These are phyloP conservation scores for Neofusicoccum parvum DNA, from an alignment of 2,329 filamentous ascomycete genomes.

Conservation along the genomic window DNA sequence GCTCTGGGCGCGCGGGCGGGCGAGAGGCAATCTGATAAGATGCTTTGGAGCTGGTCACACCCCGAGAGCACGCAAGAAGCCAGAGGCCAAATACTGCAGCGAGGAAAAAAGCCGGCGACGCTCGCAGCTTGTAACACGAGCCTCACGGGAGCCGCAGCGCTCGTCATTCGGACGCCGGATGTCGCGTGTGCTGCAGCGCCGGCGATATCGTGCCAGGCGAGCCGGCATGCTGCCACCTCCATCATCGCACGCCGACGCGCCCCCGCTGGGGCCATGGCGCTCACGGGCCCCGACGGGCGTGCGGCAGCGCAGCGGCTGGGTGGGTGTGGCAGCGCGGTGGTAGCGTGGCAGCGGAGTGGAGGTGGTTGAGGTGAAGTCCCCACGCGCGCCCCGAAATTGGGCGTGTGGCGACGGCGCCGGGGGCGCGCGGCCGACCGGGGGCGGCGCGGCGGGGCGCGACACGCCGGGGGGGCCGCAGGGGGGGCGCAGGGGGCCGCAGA, in stretches of 20 bases:
- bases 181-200: neutral
- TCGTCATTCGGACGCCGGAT: neutral
- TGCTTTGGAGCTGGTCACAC: neutral
- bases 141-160: too few species aligned
- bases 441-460: too few species aligned
- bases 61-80: neutral
- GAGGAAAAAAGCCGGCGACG: too few species aligned
- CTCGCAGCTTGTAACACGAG: too few species aligned
- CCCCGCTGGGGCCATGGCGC: conserved; percentile 3
- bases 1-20: neutral
- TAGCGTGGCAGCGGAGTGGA: neutral
- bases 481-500: neutral
- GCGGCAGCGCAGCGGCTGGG: neutral
- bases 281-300: neutral
- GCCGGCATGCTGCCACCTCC: neutral
- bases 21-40: conserved; percentile 18
- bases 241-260: neutral
- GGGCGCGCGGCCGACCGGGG: too few species aligned
- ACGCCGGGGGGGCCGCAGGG: neutral
- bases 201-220: neutral
- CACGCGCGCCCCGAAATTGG: conserved; percentile 6
- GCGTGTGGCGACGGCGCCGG: neutral
- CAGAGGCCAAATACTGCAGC: neutral
- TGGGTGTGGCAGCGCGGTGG: neutral
- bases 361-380: neutral